A percentile compares a stretch with the other conserved stretches of the same genome.
Evolutionary conservation across 306 rosid genomes (phyloP).

Genomic region (Lithocarpus polystachyus): DNA sequence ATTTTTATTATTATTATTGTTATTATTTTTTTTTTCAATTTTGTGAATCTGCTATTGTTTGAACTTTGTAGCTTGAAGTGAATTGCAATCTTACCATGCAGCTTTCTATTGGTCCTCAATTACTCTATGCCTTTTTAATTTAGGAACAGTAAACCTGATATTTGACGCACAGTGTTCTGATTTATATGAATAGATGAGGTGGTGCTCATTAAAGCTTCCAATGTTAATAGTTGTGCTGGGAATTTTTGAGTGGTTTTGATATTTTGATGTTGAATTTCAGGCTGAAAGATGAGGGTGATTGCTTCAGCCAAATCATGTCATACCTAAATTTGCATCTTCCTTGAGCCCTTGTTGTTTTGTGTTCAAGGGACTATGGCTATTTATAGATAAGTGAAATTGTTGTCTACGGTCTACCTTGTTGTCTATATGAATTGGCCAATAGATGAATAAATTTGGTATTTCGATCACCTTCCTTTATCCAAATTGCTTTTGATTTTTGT

Average conservation of each 20-base stretch:
- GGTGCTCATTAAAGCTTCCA: background rate
- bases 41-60: background rate
- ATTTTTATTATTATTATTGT: background rate
- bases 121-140: background rate
- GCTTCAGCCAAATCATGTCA: background rate
- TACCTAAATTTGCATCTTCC: background rate
- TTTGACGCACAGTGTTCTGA: background rate
- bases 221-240: background rate
- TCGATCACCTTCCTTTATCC: too few species aligned
- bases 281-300: background rate
- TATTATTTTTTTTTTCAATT: background rate
- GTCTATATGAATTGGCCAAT: too few species aligned
- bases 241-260: background rate
- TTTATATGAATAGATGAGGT: background rate
- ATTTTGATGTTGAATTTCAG: background rate
- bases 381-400: background rate
- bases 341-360: background rate
- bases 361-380: background rate
- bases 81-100: background rate
- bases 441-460: too few species aligned
- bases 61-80: background rate
- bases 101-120: background rate
- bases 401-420: too few species aligned
- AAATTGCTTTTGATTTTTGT: too few species aligned
- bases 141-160: background rate